These are phyloP conservation scores for Colletotrichum truncatum DNA, from an alignment of 2,329 filamentous ascomycete genomes.

Conservation along the genomic window DNA sequence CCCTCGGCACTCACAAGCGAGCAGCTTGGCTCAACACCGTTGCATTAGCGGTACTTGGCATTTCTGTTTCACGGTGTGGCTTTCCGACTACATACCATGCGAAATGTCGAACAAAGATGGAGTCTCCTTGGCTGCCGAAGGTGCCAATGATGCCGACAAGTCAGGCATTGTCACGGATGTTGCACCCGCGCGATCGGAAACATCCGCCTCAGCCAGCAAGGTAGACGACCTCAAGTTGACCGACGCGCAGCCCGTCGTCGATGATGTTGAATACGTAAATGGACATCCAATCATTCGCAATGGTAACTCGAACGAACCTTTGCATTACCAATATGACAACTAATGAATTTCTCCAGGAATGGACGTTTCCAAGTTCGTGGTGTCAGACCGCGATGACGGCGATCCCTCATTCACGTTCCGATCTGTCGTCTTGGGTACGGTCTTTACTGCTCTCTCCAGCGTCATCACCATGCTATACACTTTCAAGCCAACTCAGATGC, in stretches of 20 bases:
- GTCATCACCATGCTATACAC: constrained; percentile 34
- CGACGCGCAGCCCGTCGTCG: background rate
- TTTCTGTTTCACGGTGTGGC: background rate
- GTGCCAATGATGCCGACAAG: background rate
- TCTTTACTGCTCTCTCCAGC: constrained; percentile 31
- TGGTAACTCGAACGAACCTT: background rate
- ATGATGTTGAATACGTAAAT: constrained; percentile 5
- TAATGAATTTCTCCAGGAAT: background rate
- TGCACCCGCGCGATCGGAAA: background rate
- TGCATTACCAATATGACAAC: background rate
- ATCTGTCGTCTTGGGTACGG: constrained; percentile 31
- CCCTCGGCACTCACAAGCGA: background rate
- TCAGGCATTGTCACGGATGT: background rate
- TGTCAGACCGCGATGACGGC: constrained; percentile 33
- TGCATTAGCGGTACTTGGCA: background rate
- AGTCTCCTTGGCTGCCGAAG: background rate
- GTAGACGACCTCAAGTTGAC: background rate
- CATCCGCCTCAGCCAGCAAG: background rate
- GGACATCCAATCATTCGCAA: constrained; percentile 26
- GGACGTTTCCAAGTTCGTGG: constrained; percentile 33
- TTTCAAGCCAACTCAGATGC: constrained; percentile 32
- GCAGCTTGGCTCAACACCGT: background rate
- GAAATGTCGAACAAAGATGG: background rate
- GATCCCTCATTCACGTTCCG: constrained; percentile 34
- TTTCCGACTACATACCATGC: background rate